Percentiles rank a stretch among this genome's conserved stretches.
Evolutionary conservation across 306 rosid species (phyloP).

Genomic region (Inga oerstediana): DNA sequence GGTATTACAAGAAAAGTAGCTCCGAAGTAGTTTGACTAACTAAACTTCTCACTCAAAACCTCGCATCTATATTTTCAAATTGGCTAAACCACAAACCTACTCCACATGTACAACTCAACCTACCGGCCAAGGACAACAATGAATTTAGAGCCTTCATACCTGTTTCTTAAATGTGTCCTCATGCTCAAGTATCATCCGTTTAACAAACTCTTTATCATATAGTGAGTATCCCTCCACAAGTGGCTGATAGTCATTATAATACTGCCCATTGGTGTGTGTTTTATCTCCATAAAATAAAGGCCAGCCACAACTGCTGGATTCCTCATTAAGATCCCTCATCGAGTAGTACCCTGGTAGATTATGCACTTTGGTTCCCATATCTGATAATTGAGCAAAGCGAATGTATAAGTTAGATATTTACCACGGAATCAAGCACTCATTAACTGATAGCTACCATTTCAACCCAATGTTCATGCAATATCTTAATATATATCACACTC

Average conservation of each 20-base stretch:
- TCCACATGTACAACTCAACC: not conserved
- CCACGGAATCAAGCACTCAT: not conserved
- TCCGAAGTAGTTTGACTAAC: conserved; percentile 21
- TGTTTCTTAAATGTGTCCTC: conserved; percentile 86
- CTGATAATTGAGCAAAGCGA: conserved; percentile 45
- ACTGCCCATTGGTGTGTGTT: conserved; percentile 57
- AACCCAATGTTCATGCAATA: conserved; percentile 24
- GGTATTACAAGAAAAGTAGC: conserved; percentile 14
- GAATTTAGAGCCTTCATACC: conserved; percentile 47
- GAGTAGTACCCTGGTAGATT: conserved; percentile 75
- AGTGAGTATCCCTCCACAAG: conserved; percentile 58
- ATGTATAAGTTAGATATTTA: conserved; percentile 19
- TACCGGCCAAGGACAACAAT: not conserved
- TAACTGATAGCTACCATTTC: conserved; percentile 22
- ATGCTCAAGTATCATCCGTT: conserved; percentile 82
- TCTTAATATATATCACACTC: conserved; percentile 23
- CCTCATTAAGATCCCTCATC: conserved; percentile 94
- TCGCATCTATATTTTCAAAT: not conserved
- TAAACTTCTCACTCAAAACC: conserved; percentile 1
- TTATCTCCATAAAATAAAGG: conserved; percentile 72
- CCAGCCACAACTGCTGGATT: conserved; percentile 90
- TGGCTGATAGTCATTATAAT: conserved; percentile 56
- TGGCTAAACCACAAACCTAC: conserved; percentile 11
- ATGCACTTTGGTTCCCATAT: conserved; percentile 99
- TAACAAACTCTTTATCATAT: conserved; percentile 68